Evolutionary conservation across 148 eudicot genomes (phyloP).

Genomic region (Polygonum aviculare): DNA sequence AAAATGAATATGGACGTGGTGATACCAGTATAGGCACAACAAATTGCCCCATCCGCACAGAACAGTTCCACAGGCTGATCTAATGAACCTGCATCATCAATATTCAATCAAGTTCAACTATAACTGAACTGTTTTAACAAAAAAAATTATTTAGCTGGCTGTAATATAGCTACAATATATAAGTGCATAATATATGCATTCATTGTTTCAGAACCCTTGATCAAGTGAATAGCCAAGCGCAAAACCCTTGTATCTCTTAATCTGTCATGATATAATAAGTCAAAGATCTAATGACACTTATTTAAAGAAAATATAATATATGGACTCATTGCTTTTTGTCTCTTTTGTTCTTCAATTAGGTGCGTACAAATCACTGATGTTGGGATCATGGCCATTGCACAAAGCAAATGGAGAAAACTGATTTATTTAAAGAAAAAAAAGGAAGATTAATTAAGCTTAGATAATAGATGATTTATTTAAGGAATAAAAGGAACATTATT

Average conservation of each 20-base stretch:
- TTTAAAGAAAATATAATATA: background rate
- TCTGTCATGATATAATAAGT: slow-evolving; percentile 56
- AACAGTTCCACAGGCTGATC: slow-evolving; percentile 73
- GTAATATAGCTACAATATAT: too few species aligned
- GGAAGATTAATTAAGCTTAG: too few species aligned
- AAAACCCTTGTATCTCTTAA: slow-evolving; percentile 60
- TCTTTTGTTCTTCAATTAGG: slow-evolving; percentile 32
- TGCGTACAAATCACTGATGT: slow-evolving; percentile 68
- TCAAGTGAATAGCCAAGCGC: slow-evolving; percentile 65
- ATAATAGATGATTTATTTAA: too few species aligned
- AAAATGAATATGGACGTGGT: background rate
- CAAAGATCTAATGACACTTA: background rate
- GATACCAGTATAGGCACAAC: slow-evolving; percentile 62
- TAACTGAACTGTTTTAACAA: too few species aligned
- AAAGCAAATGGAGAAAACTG: too few species aligned
- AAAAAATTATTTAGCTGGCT: too few species aligned
- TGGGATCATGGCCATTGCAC: slow-evolving; percentile 68
- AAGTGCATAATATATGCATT: background rate
- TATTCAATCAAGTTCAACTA: too few species aligned
- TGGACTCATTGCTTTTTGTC: background rate
- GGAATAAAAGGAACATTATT: too few species aligned
- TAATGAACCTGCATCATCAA: slow-evolving; percentile 59
- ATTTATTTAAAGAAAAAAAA: too few species aligned
- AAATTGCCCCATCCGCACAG: slow-evolving; percentile 97
- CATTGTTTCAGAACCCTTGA: slow-evolving; percentile 56